A percentile compares a stretch with the other conserved stretches of the same genome.
Evolutionary conservation across 2,329 filamentous ascomycete species (phyloP).

Genomic region (Penicillium sp.): DNA sequence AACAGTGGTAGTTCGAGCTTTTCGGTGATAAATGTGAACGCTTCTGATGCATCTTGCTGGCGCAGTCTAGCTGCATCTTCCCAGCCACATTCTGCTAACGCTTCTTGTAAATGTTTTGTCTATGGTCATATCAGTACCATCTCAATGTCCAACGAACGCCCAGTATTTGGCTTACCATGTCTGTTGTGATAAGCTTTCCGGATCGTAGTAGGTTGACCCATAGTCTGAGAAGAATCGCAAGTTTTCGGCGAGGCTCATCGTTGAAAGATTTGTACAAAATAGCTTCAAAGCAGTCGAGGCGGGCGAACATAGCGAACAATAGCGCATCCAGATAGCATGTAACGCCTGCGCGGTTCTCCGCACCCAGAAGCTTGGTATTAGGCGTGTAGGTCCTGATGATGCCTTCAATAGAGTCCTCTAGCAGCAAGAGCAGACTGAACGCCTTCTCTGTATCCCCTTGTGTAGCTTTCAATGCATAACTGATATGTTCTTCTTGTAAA

Average conservation of each 20-base stretch:
- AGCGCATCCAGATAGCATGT: constrained; percentile 95
- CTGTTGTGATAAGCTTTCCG: constrained; percentile 80
- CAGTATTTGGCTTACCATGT: constrained; percentile 62
- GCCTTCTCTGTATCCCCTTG: constrained; percentile 73
- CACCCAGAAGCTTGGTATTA: constrained; percentile 72
- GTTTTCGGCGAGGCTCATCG: constrained; percentile 69
- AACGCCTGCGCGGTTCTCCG: constrained; percentile 79
- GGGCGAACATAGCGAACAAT: constrained; percentile 93
- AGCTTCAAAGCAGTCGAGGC: constrained; percentile 85
- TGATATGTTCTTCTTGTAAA: constrained; percentile 63
- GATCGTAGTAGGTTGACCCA: constrained; percentile 92
- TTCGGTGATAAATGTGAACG: constrained; percentile 92
- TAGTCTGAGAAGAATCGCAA: constrained; percentile 77
- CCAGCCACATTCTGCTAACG: constrained; percentile 86
- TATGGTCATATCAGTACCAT: constrained; percentile 38
- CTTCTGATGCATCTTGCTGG: constrained; percentile 95
- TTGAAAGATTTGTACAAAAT: constrained; percentile 81
- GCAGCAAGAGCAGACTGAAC: constrained; percentile 72
- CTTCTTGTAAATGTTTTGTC: constrained; percentile 80
- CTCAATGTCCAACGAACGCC: background rate
- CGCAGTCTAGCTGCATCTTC: constrained; percentile 71
- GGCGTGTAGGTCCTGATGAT: constrained; percentile 75
- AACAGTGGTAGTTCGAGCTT: constrained; percentile 83
- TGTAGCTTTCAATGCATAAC: constrained; percentile 64
- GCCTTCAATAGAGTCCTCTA: constrained; percentile 80